Evolutionary conservation across 148 eudicot species (phyloP), one percentile per base, ranked within the genome.

Genomic region (Chenopodium berlandieri): DNA sequence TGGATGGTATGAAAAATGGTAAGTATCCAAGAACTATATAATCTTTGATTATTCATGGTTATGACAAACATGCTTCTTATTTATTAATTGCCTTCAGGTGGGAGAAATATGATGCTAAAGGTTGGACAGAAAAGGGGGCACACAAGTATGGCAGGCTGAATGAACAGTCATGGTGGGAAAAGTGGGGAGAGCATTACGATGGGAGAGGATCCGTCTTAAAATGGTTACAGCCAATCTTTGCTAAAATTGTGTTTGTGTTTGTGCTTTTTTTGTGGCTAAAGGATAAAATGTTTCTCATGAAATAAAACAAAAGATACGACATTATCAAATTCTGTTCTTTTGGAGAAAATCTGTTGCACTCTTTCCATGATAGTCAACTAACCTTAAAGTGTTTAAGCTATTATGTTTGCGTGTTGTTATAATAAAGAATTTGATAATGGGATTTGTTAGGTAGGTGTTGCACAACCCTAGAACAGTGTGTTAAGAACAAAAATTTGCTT

Each of bases 121-220:
- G 99, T 77, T 94, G 95, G 95, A 95, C 99, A 14, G 99, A 96
- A 89, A 96, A 96, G 88, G 98, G 98, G 78, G 98, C 98, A 80
- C 98, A 96, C 84, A 96, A 96, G 84, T 96, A 96, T 81, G 99
- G 99, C 56, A 90, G 94, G 81, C 79, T 96, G 87, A 92, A 96
- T 89, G 99, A 96, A 84, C 98, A 96, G 80, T 96, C 99, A 63
- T 96, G 99, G 99, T 95, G 99, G 99, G 99, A 96, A 86, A 96
- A 94, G 81, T 94, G 99, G 99, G 99, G 99, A 83, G 99, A 96
- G 82, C 83, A 91, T 83, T 96, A 94, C 81, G 99, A 96, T 82
- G 99, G 99, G 83, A 91, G 97, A 89, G 99, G 99, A 85, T 96
- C 98, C 37, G 97, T 96, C 79, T 76, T 91, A 63, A 96, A 96